Conservation (phyloP, 108 stramenopile genomes). For the Conticribra weissflogii region DNA sequence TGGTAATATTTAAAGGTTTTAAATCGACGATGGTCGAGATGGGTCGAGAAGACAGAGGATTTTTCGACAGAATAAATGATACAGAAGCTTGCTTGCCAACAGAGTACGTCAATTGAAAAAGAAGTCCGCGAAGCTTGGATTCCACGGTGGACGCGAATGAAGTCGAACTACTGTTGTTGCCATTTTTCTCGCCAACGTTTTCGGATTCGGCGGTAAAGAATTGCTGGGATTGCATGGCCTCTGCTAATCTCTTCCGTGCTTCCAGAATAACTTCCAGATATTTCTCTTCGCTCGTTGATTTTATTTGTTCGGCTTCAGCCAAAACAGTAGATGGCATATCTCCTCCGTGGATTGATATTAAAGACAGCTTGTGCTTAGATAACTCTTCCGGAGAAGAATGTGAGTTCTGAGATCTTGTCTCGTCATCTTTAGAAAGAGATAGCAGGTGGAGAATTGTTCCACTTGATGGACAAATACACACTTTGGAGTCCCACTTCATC, state of each 20-base stretch:
- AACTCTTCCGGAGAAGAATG: no score
- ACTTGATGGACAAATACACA: constrained; percentile 46
- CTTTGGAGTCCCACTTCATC: constrained; percentile 58
- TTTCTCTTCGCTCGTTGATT: no score
- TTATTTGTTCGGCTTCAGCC: no score
- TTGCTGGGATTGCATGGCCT: background rate
- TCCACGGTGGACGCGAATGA: constrained; percentile 5
- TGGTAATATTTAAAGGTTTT: constrained; percentile 7
- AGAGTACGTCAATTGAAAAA: constrained; percentile 3
- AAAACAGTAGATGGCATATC: no score
- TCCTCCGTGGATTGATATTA: constrained; percentile 38
- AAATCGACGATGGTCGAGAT: constrained; percentile 14
- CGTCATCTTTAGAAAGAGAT: constrained; percentile 17
- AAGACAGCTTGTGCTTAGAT: constrained; percentile 7
- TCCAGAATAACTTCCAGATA: no score
- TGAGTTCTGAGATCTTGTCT: background rate
- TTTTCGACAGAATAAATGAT: constrained; percentile 28
- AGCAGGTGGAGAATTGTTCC: constrained; percentile 68
- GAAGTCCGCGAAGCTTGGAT: constrained; percentile 20
- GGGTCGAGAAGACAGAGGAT: constrained; percentile 1
- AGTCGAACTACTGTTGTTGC: background rate
- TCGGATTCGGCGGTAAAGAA: no score
- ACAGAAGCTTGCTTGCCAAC: constrained; percentile 13
- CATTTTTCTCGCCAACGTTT: background rate
- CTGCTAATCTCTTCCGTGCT: no score